Evolutionary conservation across 768 basidiomycete species (phyloP).

Genomic region (Amanita pallidorosea): DNA sequence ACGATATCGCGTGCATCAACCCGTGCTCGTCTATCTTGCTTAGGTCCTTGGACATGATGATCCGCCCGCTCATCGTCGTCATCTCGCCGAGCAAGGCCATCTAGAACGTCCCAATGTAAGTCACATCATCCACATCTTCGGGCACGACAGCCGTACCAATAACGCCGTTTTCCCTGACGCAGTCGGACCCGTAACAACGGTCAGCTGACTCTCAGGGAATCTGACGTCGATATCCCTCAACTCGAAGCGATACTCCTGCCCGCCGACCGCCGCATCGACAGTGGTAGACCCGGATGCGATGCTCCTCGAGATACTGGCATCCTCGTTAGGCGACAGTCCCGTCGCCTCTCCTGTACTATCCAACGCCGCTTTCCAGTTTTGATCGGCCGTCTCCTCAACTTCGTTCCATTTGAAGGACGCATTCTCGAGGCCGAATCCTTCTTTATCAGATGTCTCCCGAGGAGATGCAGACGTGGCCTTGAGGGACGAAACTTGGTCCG

Average conservation of each 20-base stretch:
- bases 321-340: neutral
- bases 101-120: constrained; percentile 19
- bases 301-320: constrained; percentile 11
- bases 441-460: constrained; percentile 20
- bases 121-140: neutral
- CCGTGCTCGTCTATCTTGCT: constrained; percentile 51
- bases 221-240: constrained; percentile 52
- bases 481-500: constrained; percentile 53
- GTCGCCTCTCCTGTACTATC: neutral
- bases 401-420: constrained; percentile 58
- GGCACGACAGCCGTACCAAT: constrained; percentile 30
- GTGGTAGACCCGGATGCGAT: constrained; percentile 14
- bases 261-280: constrained; percentile 11
- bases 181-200: constrained; percentile 69
- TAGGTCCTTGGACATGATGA: constrained; percentile 59
- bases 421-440: constrained; percentile 44
- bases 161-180: constrained; percentile 79
- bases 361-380: constrained; percentile 9
- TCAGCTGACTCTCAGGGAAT: constrained; percentile 66
- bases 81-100: constrained; percentile 69
- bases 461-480: constrained; percentile 30
- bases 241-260: constrained; percentile 47
- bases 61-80: constrained; percentile 36
- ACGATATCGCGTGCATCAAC: constrained; percentile 53
- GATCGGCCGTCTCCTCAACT: constrained; percentile 21